phyloP scores from a whole-genome alignment of 2,329 filamentous ascomycete genomes.

The Ophiocordyceps camponoti-rufipedis region DNA sequence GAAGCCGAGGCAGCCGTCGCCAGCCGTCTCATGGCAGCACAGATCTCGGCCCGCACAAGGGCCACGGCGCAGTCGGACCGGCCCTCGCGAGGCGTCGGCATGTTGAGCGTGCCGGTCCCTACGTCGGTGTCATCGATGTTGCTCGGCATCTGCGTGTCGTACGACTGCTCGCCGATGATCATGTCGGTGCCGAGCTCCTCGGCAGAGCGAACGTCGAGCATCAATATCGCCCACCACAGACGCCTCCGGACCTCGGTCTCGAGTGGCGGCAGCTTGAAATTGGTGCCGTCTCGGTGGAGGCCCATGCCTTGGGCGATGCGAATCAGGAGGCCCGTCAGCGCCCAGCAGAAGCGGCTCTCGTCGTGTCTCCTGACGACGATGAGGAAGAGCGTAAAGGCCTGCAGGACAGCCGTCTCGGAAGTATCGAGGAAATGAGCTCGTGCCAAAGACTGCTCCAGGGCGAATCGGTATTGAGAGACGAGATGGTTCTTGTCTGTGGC shows the following conservation, averaged over 20 bases:
- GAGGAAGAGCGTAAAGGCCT: conserved; percentile 39
- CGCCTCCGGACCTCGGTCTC: conserved; percentile 42
- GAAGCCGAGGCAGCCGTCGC: conserved; percentile 13
- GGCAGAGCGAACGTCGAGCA: conserved; percentile 34
- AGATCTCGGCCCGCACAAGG: conserved; percentile 33
- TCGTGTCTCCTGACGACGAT: conserved; percentile 26
- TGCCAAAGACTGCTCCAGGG: conserved; percentile 36
- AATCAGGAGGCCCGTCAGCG: conserved; percentile 36
- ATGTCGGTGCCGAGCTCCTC: conserved; percentile 34
- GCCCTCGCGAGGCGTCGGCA: conserved; percentile 27
- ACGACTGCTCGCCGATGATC: conserved; percentile 20
- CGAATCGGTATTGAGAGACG: conserved; percentile 28
- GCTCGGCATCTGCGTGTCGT: conserved; percentile 28
- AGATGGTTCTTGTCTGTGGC: conserved; percentile 24
- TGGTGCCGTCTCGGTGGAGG: conserved; percentile 35
- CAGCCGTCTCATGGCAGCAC: conserved; percentile 17
- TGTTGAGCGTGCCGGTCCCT: conserved; percentile 24
- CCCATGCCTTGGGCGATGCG: conserved; percentile 42
- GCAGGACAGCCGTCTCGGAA: conserved; percentile 35
- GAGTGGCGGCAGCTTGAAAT: conserved; percentile 33
- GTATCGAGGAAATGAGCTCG: conserved; percentile 39
- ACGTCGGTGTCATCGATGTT: conserved; percentile 33
- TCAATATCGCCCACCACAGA: conserved; percentile 41
- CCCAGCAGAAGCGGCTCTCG: conserved; percentile 38
- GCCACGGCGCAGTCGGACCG: conserved; percentile 32